Evolutionary conservation across 208 protist species (phyloP), one percentile per base, ranked within the genome.

Genomic region (Wallacemonas sp.): DNA sequence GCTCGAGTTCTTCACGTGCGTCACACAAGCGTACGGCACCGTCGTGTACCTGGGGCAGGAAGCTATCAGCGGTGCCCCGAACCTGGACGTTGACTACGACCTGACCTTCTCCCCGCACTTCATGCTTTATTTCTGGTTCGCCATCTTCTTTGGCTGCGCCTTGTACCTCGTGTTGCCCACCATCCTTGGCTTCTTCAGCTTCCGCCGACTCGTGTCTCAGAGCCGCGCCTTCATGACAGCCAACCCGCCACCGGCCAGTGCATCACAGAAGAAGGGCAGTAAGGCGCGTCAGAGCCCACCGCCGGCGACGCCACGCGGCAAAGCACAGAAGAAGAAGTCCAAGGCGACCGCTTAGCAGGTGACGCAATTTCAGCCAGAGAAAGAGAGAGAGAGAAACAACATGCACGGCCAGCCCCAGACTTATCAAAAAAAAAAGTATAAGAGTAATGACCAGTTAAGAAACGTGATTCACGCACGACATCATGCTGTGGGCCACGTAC

Each of bases 81-180:
- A 87, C 76, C 65, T 93, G n/a, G 79, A 86, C 19, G 73, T 84
- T 4, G 83, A 89, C 78, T 82, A 76, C 65, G 38, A 73, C 0
- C 68, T 89, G 0, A 76, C 66, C 64, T 86, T 89, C 68, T 72
- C 69, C 1, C 52, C 50, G 5, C 59, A 85, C 46, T 73, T 79
- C 66, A 48, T 89, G 19, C 70, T 89, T 19, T 89, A 84, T 77
- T 86, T 87, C 24, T 87, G 77, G 83, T 86, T 87, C 44, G 79
- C 79, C 29, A 76, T 81, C 57, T 67, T 87, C 60, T 85, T 86
- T 34, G 79, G 77, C 59, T 83, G 76, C 41, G 61, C 73, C 26
- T 54, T 90, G 29, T 85, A 83, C 55, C 57, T 93, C 29, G 53
- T 84, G 24, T 63, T 93, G 5, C 83, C 81, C 3, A 53, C 64